Base-by-base conservation (phyloP, 352 stramenopile genomes). In the Phytophthora quininea region DNA sequence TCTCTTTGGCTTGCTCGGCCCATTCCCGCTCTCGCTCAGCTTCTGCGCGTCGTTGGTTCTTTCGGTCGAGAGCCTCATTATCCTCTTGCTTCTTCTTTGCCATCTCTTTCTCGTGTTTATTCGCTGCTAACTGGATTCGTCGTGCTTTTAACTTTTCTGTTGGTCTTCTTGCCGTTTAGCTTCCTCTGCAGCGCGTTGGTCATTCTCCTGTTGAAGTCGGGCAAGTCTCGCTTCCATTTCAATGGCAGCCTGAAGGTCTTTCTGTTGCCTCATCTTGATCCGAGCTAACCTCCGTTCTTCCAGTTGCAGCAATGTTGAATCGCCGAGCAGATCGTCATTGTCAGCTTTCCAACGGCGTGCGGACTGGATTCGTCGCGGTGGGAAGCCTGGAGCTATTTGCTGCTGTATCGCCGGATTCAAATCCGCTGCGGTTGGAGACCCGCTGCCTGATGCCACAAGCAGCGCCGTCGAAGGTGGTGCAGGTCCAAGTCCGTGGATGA, bases 211-310 rank as follows among this genome's bases (percentile, higher is more conserved):
- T 29, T 92, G 84, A 19, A 91, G 72, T 47, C 85, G 79, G 46
- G 81, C 84, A 60, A 89, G 83, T 38, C 85, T 88, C n/a, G 70
- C 71, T 45, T 94, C 86, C 77, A 84, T 91, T 33, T 94, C 82
- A 61, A 94, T 89, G n/a, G 89, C 78, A 37, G 65, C 70, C 32
- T 89, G 82, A 53, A 94, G 85, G 37, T 94, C 86, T 32, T 80
- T 83, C 58, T 92, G 69, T 61, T 94, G 86, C 0, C 84, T 78
- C 38, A 80, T 51, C 54, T 92, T 94, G 40, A 94, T 92, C 14
- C 79, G 73, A 31, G 80, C 74, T 8, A 94, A 67, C 12, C 84
- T 69, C 30, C 70, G 71, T 24, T 91, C 84, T 54, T 94, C 86
- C 14, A 91, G 51, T 50, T 86, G 79, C 3, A 89, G 46, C 64